These are phyloP conservation scores for Flaveria trinervia DNA, from an alignment of 129 eudicot genomes.

Conservation along the genomic window DNA sequence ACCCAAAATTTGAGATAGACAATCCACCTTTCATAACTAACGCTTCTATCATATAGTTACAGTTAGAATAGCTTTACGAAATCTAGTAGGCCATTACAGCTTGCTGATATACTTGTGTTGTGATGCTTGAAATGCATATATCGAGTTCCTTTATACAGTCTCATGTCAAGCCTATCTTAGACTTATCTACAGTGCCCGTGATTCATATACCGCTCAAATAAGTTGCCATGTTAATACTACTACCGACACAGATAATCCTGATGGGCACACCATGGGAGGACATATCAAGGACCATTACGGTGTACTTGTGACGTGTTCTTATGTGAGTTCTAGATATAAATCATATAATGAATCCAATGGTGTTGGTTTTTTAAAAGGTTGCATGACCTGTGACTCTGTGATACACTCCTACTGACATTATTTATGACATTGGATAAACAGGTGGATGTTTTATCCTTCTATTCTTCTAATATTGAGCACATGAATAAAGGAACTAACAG, in stretches of 20 bases:
- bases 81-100: not conserved
- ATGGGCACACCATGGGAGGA: not conserved
- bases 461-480: not conserved
- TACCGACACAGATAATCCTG: not conserved
- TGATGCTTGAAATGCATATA: constrained; percentile 6
- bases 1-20: not conserved
- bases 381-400: not conserved
- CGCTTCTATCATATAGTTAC: constrained; percentile 13
- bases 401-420: not conserved
- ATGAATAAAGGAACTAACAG: not conserved
- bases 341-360: not conserved
- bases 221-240: not conserved
- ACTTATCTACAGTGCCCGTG: constrained; percentile 4
- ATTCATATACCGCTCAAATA: constrained; percentile 2
- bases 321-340: not conserved
- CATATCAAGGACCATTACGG: constrained; percentile 1
- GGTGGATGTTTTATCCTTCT: constrained; percentile 3
- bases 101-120: constrained; percentile 6
- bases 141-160: not conserved
- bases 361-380: not conserved
- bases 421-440: not conserved
- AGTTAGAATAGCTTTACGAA: not conserved
- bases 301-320: not conserved
- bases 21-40: constrained; percentile 12
- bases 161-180: constrained; percentile 4